phyloP scores from a whole-genome alignment of 306 rosid species.

The Quercus gilva region DNA sequence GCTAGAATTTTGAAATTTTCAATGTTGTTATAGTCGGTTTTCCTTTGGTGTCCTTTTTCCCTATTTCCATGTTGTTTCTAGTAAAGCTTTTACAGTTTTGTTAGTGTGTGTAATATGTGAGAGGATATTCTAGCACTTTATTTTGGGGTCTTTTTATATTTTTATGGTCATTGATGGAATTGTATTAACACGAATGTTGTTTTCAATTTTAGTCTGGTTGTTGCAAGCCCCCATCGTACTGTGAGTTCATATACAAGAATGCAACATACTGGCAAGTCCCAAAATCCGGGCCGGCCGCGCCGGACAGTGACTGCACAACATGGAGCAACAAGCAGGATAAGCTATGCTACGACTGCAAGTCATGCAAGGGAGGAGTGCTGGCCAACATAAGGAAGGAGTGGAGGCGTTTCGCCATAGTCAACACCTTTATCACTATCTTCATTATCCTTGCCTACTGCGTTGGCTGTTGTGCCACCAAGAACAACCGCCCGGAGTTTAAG shows the following conservation, averaged over 20 bases:
- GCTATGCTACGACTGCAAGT: constrained; percentile 75
- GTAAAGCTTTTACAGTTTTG: too few species aligned
- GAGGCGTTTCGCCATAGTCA: constrained; percentile 54
- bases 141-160: not conserved
- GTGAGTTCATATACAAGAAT: constrained; percentile 66
- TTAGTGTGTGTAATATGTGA: not conserved
- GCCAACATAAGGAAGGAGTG: constrained; percentile 63
- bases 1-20: too few species aligned
- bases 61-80: too few species aligned
- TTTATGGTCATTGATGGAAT: not conserved
- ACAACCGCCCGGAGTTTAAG: constrained; percentile 24
- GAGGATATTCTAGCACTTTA: not conserved
- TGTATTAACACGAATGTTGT: not conserved
- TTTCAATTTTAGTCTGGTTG: constrained; percentile 56
- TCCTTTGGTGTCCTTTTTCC: too few species aligned
- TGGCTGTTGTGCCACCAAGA: constrained; percentile 75
- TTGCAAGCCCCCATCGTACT: constrained; percentile 76
- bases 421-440: constrained; percentile 24
- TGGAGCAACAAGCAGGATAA: constrained; percentile 56
- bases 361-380: constrained; percentile 84
- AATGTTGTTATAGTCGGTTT: too few species aligned
- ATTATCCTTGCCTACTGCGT: constrained; percentile 53
- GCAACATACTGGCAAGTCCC: constrained; percentile 67
- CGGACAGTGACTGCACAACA: constrained; percentile 50
- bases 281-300: constrained; percentile 34